Conservation (phyloP, 495 filamentous ascomycete species). For the Tuber brumale region DNA sequence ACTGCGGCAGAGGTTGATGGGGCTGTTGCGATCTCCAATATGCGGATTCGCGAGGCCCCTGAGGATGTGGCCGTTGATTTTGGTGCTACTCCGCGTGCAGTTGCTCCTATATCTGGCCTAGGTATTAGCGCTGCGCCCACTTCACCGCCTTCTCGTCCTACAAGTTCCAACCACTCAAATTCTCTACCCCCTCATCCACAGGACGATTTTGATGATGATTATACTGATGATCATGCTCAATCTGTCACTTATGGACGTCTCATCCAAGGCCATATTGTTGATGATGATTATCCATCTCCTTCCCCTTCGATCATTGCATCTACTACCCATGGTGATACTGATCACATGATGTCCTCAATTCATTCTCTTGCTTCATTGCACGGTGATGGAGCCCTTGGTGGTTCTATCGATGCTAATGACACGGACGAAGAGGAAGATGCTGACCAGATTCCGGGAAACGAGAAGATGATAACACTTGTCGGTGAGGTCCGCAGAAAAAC, state of each 20-base stretch:
- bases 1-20: slow-evolving; percentile 10
- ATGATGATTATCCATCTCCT: slow-evolving; percentile 82
- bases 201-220: slow-evolving; percentile 57
- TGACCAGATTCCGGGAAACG: slow-evolving; percentile 63
- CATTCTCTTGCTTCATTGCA: slow-evolving; percentile 56
- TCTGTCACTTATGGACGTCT: slow-evolving; percentile 89
- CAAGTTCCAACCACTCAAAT: slow-evolving; percentile 20
- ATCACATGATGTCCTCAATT: slow-evolving; percentile 61
- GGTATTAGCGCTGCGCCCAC: slow-evolving; percentile 23
- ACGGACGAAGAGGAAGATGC: slow-evolving; percentile 88
- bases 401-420: slow-evolving; percentile 68
- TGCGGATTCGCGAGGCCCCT: neutral
- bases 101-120: slow-evolving; percentile 31
- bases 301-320: slow-evolving; percentile 53
- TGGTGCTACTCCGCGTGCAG: slow-evolving; percentile 28
- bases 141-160: slow-evolving; percentile 20
- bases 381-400: slow-evolving; percentile 66
- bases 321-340: slow-evolving; percentile 49
- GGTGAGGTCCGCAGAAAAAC: slow-evolving; percentile 79
- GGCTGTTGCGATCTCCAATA: slow-evolving; percentile 8
- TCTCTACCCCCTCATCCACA: slow-evolving; percentile 32
- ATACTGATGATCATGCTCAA: slow-evolving; percentile 75
- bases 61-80: slow-evolving; percentile 22
- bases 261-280: slow-evolving; percentile 92
- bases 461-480: slow-evolving; percentile 92